Evolutionary conservation across 176 grass and related monocot species (phyloP).

Genomic region (Tillandsia fasciculata): DNA sequence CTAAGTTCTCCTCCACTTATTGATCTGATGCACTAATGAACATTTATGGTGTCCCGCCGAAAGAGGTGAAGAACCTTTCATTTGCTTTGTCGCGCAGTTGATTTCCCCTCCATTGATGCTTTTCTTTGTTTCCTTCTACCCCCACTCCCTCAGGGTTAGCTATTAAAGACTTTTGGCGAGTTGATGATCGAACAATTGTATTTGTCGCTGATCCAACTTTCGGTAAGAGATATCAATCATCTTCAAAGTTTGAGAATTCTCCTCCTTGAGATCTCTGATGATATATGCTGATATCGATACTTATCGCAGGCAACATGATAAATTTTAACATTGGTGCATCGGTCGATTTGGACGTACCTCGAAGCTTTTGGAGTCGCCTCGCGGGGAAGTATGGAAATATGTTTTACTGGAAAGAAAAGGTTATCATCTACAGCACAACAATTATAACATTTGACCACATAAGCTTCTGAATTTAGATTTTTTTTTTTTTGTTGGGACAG

Average conservation of each 20-base stretch:
- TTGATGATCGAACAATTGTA: slow-evolving; percentile 87
- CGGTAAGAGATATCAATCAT: slow-evolving; percentile 31
- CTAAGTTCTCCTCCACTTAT: not conserved
- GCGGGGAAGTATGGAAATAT: slow-evolving; percentile 88
- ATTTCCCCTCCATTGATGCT: not conserved
- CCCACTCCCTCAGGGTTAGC: slow-evolving; percentile 51
- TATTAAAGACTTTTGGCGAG: slow-evolving; percentile 93
- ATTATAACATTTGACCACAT: no score
- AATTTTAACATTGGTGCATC: slow-evolving; percentile 82
- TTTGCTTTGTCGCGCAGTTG: slow-evolving; percentile 2
- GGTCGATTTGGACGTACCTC: slow-evolving; percentile 81
- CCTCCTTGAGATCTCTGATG: slow-evolving; percentile 1
- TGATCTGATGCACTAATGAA: not conserved
- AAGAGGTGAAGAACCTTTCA: not conserved
- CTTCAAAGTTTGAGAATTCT: slow-evolving; percentile 1
- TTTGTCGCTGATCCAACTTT: slow-evolving; percentile 87
- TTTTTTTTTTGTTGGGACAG: slow-evolving; percentile 17
- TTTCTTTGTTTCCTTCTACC: not conserved
- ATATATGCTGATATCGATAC: slow-evolving; percentile 2
- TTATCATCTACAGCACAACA: slow-evolving; percentile 12
- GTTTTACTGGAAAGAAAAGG: slow-evolving; percentile 99
- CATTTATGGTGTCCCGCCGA: not conserved
- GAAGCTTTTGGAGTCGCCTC: slow-evolving; percentile 81
- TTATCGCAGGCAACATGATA: slow-evolving; percentile 70
- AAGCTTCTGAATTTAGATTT: not conserved